A percentile compares a stretch with the other conserved stretches of the same genome.
Evolutionary conservation across 768 basidiomycete genomes (phyloP).

Genomic region (Gautieria morchelliformis): DNA sequence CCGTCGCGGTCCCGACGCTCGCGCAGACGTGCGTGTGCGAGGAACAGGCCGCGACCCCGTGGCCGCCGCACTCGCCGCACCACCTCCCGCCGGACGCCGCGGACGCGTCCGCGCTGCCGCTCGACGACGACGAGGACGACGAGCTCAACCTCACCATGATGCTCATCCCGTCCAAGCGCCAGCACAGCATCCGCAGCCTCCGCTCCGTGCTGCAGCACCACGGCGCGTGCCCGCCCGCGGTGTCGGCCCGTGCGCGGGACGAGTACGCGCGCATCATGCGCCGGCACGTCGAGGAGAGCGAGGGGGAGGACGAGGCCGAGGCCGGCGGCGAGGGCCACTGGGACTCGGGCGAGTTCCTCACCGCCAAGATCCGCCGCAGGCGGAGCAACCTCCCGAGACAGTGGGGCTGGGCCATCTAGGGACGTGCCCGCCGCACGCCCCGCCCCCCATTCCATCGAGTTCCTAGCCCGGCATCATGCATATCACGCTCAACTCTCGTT

Average conservation of each 20-base stretch:
- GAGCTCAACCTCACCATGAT: slow-evolving; percentile 60
- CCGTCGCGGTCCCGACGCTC: not conserved
- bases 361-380: not conserved
- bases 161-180: slow-evolving; percentile 61
- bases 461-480: too few relatives aligned
- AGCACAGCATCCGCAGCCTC: slow-evolving; percentile 65
- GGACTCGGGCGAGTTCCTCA: not conserved
- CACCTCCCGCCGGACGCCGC: not conserved
- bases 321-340: not conserved
- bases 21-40: not conserved
- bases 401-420: not conserved
- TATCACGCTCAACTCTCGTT: too few relatives aligned
- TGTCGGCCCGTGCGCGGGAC: not conserved
- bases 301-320: not conserved
- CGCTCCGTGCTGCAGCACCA: slow-evolving; percentile 18
- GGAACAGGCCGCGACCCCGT: slow-evolving; percentile 6
- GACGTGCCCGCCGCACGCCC: too few relatives aligned
- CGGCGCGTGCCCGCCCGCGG: not conserved
- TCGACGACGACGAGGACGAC: slow-evolving; percentile 35
- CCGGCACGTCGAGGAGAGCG: not conserved
- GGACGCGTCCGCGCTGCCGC: not conserved
- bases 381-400: not conserved
- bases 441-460: too few relatives aligned
- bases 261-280: not conserved
- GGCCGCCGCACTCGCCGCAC: not conserved